Evolutionary conservation across 768 basidiomycete genomes (phyloP).

Genomic region (Suillus subluteus): DNA sequence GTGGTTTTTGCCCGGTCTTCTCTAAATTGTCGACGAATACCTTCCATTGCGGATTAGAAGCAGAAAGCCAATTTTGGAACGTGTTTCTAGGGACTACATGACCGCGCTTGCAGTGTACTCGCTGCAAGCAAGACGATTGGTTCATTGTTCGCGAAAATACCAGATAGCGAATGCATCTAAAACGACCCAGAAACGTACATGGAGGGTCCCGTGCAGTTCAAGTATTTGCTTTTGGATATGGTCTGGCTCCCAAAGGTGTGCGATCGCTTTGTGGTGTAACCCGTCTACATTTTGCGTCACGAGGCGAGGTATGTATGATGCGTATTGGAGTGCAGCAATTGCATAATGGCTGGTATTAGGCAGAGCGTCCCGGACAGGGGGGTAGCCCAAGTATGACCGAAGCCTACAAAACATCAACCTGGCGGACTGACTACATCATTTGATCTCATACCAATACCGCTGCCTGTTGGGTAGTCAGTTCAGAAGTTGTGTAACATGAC

Average conservation of each 20-base stretch:
- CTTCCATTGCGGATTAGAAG: constrained; percentile 80
- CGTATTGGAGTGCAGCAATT: constrained; percentile 78
- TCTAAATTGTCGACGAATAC: constrained; percentile 67
- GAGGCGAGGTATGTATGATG: constrained; percentile 58
- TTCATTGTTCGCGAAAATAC: constrained; percentile 2
- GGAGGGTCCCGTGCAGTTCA: constrained; percentile 88
- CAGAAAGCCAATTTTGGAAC: constrained; percentile 77
- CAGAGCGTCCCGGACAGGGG: constrained; percentile 76
- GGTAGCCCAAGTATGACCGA: constrained; percentile 83
- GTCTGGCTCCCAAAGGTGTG: constrained; percentile 44
- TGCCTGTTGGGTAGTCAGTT: constrained; percentile 49
- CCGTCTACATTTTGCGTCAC: constrained; percentile 97
- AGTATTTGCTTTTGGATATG: constrained; percentile 52
- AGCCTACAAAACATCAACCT: constrained; percentile 41
- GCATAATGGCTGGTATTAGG: constrained; percentile 92
- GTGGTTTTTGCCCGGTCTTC: constrained; percentile 55
- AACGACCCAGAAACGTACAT: constrained; percentile 48
- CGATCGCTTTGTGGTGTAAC: constrained; percentile 81
- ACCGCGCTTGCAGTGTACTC: constrained; percentile 76
- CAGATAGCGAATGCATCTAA: neutral
- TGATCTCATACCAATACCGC: constrained; percentile 70
- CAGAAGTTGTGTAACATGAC: constrained; percentile 1
- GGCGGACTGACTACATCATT: neutral
- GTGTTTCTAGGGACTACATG: constrained; percentile 67
- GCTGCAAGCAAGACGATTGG: constrained; percentile 42